Evolutionary conservation across 2,329 filamentous ascomycete species (phyloP), one percentile per base, ranked within the genome.

Genomic region (Cladosporium sp.): DNA sequence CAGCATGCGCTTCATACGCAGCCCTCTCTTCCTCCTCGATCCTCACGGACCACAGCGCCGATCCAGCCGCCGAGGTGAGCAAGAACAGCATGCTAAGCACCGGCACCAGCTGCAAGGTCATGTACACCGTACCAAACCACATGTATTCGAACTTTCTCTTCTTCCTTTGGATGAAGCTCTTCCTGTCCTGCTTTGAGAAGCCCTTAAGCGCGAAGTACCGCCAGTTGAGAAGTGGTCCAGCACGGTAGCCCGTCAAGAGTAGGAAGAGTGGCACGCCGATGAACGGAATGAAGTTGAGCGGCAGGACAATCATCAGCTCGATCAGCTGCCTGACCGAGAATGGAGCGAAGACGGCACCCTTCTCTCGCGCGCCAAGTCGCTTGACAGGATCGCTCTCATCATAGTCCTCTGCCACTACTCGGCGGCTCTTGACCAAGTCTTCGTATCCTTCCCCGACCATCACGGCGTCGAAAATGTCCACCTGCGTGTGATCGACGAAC

Each of bases 81-180:
- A 98, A 83, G 76, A 98, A 97, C 75, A 98, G 88, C 84, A 99
- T 96, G n/a, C 91, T 96, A 58, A 97, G 79, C 14, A 94, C 84
- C 1, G 95, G 95, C 10, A 97, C 84, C n/a, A 98, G 84, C 79
- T 97, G 92, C 30, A 98, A 79, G 7, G 92, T 77, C 80, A 97
- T 87, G 58, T 93, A 91, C 4, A 95, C 84, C 0, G 91, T 92
- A 18, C 95, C 95, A 74, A 98, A 97, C 92, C 92, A 96, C 16
- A 92, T 89, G 76, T 97, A 98, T 66, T 95, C 91, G 86, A 91
- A 91, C 67, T 86, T 83, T 62, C 90, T 85, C 51, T 82, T 82
- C 66, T 84, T 84, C 36, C 81, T 82, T 63, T 83, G 84, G 30
- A 94, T 86, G 71, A 91, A 92, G 30, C 81, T 81, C 72, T 91